Evolutionary conservation across 371 early-diverging fungal species (phyloP).

Genomic region (Mucor sp.): DNA sequence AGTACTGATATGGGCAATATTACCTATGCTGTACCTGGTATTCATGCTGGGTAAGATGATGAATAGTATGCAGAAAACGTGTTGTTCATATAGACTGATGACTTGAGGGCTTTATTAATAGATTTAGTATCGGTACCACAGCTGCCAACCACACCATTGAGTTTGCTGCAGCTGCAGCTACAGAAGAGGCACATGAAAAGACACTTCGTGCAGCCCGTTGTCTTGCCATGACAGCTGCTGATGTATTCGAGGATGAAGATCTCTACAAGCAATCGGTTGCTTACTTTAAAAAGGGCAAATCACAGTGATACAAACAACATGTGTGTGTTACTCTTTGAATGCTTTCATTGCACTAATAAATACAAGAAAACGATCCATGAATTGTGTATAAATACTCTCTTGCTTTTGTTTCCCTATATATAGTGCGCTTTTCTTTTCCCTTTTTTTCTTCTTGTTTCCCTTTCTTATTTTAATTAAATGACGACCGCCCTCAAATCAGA

Average conservation of each 20-base stretch:
- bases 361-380: neutral
- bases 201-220: constrained; percentile 55
- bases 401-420: neutral
- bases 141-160: constrained; percentile 39
- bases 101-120: constrained; percentile 8
- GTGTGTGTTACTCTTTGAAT: neutral
- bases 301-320: constrained; percentile 5
- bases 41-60: constrained; percentile 20
- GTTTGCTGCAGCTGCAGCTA: constrained; percentile 63
- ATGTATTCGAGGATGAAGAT: constrained; percentile 29
- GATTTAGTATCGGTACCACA: constrained; percentile 16
- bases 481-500: neutral
- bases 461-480: neutral
- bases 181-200: constrained; percentile 62
- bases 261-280: constrained; percentile 30
- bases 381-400: neutral
- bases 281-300: constrained; percentile 39
- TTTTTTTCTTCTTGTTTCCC: neutral
- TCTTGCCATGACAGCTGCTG: constrained; percentile 40
- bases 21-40: constrained; percentile 37
- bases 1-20: constrained; percentile 81
- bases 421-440: neutral
- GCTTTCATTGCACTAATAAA: neutral
- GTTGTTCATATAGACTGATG: neutral
- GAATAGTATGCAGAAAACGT: neutral